phyloP scores from a whole-genome alignment of 805 yeast species.

The Zygoascus flipseniorum region DNA sequence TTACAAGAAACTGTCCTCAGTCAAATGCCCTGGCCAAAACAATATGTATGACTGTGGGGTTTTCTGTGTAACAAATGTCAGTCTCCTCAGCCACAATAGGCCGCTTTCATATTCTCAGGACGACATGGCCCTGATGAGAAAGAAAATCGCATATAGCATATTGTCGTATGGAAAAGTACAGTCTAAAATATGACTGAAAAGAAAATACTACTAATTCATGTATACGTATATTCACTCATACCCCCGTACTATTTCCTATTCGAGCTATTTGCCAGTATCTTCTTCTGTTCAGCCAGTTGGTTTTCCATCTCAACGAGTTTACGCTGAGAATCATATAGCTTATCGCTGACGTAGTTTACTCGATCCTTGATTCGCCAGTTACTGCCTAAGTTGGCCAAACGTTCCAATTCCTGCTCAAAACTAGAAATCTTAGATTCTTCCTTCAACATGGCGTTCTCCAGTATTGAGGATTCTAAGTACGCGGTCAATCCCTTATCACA shows the following conservation, averaged over 20 bases:
- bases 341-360: conserved; percentile 55
- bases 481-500: conserved; percentile 47
- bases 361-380: conserved; percentile 52
- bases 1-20: conserved; percentile 13
- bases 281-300: conserved; percentile 19
- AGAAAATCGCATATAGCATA: conserved; percentile 60
- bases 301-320: conserved; percentile 42
- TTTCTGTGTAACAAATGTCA: conserved; percentile 73
- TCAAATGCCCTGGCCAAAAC: conserved; percentile 69
- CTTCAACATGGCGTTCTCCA: conserved; percentile 43
- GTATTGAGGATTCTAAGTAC: conserved; percentile 55
- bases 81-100: conserved; percentile 44
- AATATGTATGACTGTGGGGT: conserved; percentile 97
- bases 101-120: conserved; percentile 46
- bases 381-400: conserved; percentile 41
- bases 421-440: conserved; percentile 56
- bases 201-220: not conserved
- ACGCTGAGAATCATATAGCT: conserved; percentile 53
- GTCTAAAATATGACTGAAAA: not conserved
- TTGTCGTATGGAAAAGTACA: not conserved
- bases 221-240: not conserved
- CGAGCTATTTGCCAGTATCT: conserved; percentile 6
- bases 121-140: conserved; percentile 62
- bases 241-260: not conserved
- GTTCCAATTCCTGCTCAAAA: conserved; percentile 65